Percentiles rank a stretch among this genome's conserved stretches.
Evolutionary conservation across 1,284 basidiomycete species (phyloP).

Genomic region (Pisolithus thermaeus): DNA sequence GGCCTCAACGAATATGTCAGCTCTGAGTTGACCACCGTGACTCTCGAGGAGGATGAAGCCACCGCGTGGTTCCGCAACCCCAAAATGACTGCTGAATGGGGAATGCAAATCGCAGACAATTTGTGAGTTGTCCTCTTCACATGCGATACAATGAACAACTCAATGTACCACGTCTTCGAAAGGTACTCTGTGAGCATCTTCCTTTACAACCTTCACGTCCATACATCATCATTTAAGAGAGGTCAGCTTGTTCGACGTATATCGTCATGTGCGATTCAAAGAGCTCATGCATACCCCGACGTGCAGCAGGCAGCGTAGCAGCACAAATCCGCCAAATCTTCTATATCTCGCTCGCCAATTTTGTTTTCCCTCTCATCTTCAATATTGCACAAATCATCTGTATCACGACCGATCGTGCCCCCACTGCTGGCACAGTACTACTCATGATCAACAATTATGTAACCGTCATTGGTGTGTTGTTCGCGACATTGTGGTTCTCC

Average conservation of each 20-base stretch:
- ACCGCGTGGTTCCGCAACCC: constrained; percentile 1
- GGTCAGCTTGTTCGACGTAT: background rate
- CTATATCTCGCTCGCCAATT: constrained; percentile 3
- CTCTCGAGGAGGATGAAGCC: background rate
- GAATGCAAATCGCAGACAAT: constrained; percentile 2
- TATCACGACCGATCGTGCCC: background rate
- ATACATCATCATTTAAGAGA: background rate
- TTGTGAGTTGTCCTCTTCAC: background rate
- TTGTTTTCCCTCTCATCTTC: constrained; percentile 5
- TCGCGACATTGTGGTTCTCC: constrained; percentile 5
- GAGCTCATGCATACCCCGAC: background rate
- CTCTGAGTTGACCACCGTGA: background rate
- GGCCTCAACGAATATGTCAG: background rate
- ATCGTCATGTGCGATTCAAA: background rate
- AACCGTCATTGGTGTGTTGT: constrained; percentile 3
- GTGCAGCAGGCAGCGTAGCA: background rate
- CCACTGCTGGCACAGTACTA: background rate
- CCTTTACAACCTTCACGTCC: constrained; percentile 1
- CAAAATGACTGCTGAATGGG: constrained; percentile 1
- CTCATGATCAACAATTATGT: constrained; percentile 3
- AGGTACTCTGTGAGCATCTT: constrained; percentile 1
- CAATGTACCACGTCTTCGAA: background rate
- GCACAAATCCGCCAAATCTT: constrained; percentile 1
- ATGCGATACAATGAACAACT: background rate
- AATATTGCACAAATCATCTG: constrained; percentile 2